Conservation (phyloP, 2,329 filamentous ascomycete species). For the Pleomassaria siparia region DNA sequence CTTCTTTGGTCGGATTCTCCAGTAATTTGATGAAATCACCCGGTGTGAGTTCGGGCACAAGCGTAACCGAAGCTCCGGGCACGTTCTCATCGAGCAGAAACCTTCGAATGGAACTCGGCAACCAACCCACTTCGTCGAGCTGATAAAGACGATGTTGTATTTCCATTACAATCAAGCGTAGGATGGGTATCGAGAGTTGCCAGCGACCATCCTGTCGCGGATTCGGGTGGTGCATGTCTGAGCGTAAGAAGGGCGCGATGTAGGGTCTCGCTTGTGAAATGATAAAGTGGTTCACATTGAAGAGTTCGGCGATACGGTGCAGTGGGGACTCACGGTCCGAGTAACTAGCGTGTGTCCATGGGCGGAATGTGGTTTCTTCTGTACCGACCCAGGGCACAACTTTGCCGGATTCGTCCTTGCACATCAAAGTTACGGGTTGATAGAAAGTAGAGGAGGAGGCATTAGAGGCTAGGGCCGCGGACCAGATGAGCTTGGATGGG, state of each 20-base stretch:
- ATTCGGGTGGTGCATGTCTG: constrained; percentile 75
- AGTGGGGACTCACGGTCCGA: constrained; percentile 68
- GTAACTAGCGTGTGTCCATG: constrained; percentile 65
- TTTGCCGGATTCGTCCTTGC: constrained; percentile 72
- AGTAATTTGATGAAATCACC: constrained; percentile 76
- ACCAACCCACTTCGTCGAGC: constrained; percentile 72
- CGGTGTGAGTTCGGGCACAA: constrained; percentile 76
- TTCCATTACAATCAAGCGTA: constrained; percentile 73
- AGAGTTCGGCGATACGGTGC: constrained; percentile 74
- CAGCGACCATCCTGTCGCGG: constrained; percentile 60
- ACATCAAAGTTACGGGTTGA: constrained; percentile 68
- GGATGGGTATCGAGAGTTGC: constrained; percentile 58
- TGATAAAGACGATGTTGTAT: constrained; percentile 79
- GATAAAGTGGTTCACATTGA: constrained; percentile 95
- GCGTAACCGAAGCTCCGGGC: constrained; percentile 73
- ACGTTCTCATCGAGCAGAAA: constrained; percentile 83
- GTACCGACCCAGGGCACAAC: constrained; percentile 73
- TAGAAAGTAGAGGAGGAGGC: constrained; percentile 68
- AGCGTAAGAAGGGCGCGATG: constrained; percentile 79
- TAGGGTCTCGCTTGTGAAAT: constrained; percentile 91
- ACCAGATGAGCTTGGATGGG: constrained; percentile 68
- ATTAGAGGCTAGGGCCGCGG: constrained; percentile 76
- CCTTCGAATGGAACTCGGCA: constrained; percentile 69
- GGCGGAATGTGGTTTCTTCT: constrained; percentile 63
- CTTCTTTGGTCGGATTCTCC: constrained; percentile 76